Evolutionary conservation across 1,284 basidiomycete genomes (phyloP), one percentile per base, ranked within the genome.

Genomic region (Ceratobasidium sp.): DNA sequence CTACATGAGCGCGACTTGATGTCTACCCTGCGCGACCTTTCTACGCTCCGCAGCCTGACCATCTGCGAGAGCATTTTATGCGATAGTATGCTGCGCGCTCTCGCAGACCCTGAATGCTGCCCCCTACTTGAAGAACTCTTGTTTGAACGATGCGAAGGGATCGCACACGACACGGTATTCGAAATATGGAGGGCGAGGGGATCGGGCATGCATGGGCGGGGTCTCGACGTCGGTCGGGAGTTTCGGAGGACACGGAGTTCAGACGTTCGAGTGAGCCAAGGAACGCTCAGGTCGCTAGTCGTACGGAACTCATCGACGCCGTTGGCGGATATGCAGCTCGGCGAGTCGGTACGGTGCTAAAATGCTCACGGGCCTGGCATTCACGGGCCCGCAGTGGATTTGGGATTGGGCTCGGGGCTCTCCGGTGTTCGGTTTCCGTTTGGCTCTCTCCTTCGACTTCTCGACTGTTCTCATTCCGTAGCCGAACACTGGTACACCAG

Each of bases 61-160:
- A 69, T 69, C 41, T 69, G 32, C 13, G 64, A 69, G 21, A 69
- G 64, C 41, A 69, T 14, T n/a, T 41, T 69, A 18, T 55, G 26
- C 64, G 64, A 69, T 8, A 57, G 43, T n/a, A 52, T 57, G 49
- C 52, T 69, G 7, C 64, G 52, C 5, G 47, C 64, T 14, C 64
- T 69, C 21, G 35, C 64, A 35, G 64, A 69, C 26, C 64, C 64
- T 13, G 14, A 44, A 4, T 69, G 64, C n/a, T 69, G 64, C 21
- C 64, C 64, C 21, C 26, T 46, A 23, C 52, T 69, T 9, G 64
- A 69, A 32, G 64, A 69, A 32, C 52, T 69, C 30, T 18, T 69
- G 50, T 57, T 69, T 46, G 64, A 69, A 8, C 50, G 52, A 28
- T 69, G 64, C 41, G 64, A 69, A 21, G 64, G 64, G 14, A 69